Conservation (phyloP, 345 rosid species). For the Eucalyptus cladocalyx region DNA sequence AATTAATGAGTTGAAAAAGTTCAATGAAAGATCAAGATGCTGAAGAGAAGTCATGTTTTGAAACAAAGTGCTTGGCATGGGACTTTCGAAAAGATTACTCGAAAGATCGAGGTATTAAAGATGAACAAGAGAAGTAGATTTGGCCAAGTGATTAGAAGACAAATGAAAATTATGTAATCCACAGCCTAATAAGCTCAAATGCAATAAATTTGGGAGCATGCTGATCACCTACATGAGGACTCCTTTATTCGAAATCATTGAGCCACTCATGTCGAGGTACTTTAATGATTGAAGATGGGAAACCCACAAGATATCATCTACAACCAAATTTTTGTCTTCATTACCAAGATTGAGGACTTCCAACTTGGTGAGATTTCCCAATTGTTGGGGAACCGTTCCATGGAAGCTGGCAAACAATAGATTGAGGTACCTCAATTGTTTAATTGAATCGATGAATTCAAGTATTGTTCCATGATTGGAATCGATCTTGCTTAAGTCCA, state of each 20-base stretch:
- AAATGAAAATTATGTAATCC: neutral
- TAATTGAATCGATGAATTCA: neutral
- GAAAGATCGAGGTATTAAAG: neutral
- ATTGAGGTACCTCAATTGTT: neutral
- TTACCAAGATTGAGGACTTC: neutral
- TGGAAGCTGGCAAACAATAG: neutral
- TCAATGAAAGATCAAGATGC: neutral
- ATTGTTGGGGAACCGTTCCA: neutral
- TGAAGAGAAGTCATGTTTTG: neutral
- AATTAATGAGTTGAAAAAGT: neutral
- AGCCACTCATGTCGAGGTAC: neutral
- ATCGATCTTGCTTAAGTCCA: neutral
- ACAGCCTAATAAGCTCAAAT: neutral
- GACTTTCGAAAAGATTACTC: neutral
- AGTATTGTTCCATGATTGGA: neutral
- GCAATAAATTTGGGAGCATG: neutral
- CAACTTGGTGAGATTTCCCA: neutral
- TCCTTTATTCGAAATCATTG: neutral
- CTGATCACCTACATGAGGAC: neutral
- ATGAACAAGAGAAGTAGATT: neutral
- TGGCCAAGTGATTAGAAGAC: neutral
- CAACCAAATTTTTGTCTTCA: rapidly evolving
- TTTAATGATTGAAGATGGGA: neutral
- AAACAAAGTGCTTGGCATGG: too few species aligned
- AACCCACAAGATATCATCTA: neutral